Evolutionary conservation across 179 eudicot species (phyloP), one percentile per base, ranked within the genome.

Genomic region (Heliamphora pulchella): DNA sequence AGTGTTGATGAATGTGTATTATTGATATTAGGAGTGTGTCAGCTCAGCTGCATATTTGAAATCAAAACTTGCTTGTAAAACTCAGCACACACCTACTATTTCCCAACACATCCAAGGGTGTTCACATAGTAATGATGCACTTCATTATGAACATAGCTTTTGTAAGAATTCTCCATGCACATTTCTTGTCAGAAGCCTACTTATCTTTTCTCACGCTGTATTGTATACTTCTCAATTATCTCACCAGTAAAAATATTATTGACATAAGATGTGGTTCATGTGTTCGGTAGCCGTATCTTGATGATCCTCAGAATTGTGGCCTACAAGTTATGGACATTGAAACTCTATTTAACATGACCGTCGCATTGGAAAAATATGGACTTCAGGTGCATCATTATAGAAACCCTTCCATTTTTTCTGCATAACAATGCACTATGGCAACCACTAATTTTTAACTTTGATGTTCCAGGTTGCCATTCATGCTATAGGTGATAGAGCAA

Each of bases 401-500:
- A 22, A 5, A 58, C 72, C 18, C 39, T 22, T 58, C 50, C 47
- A n/a, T 66, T 17, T 77, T 2, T 73, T 76, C 31, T 39, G 14
- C 20, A n/a, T 51, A 53, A 17, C 46, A 15, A 68, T n/a, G 22
- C n/a, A 18, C 22, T 15, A 57, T 74, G 55, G 55, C 15, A 8
- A 71, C 20, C 14, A 59, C 55, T 62, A 71, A 41, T 22, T 8
- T 31, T 71, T 67, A 20, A 17, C 62, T 65, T 81, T 78, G 67
- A 75, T 15, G 77, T 79, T 59, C 71, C 89, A 95, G 99, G 94
- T 96, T 76, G 96, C 97, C 77, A 84, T 96, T 82, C 99, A 96
- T 87, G 97, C 97, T 69, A 94, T 96, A 82, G 99, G 99, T 78
- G 99, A 96, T 80, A 88, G 73, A 80, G 97, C 99, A 55, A 94